These are phyloP conservation scores for Quercus bicolor DNA, from an alignment of 306 rosid genomes.

Conservation along the genomic window DNA sequence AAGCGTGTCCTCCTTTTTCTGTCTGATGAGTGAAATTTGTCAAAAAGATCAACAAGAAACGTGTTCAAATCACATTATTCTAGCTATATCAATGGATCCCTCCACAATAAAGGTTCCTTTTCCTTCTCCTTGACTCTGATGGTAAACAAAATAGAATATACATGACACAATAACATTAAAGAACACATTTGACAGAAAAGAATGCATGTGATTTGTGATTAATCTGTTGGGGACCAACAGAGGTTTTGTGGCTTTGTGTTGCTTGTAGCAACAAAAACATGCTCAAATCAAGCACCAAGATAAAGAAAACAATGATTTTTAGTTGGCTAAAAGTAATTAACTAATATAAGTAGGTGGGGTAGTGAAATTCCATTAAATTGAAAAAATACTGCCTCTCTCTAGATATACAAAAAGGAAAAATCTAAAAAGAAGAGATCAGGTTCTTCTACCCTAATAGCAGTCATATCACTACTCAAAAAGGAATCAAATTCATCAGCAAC, in stretches of 20 bases:
- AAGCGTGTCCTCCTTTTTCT: too few species aligned
- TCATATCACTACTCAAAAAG: slow-evolving; percentile 46
- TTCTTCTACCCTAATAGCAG: slow-evolving; percentile 26
- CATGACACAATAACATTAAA: too few species aligned
- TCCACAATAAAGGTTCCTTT: too few species aligned
- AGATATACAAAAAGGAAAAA: slow-evolving; percentile 44
- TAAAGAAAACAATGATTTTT: background rate
- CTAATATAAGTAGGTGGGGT: background rate
- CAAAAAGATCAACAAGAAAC: background rate
- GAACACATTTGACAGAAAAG: too few species aligned
- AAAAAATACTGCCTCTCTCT: slow-evolving; percentile 45
- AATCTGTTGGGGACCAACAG: too few species aligned
- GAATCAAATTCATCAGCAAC: slow-evolving; percentile 57
- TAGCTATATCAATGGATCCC: too few species aligned
- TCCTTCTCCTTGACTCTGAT: background rate
- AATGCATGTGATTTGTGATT: too few species aligned
- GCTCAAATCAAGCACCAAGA: background rate
- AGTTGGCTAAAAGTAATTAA: background rate
- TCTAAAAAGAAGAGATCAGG: slow-evolving; percentile 31
- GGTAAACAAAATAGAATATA: too few species aligned
- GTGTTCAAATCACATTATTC: background rate
- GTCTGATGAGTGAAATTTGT: background rate
- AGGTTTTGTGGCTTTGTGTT: too few species aligned
- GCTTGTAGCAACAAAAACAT: too few species aligned
- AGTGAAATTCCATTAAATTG: slow-evolving; percentile 24